Percentiles rank a stretch among this genome's conserved stretches.
phyloP scores from a whole-genome alignment of 345 rosid genomes.

The Murraya paniculata region DNA sequence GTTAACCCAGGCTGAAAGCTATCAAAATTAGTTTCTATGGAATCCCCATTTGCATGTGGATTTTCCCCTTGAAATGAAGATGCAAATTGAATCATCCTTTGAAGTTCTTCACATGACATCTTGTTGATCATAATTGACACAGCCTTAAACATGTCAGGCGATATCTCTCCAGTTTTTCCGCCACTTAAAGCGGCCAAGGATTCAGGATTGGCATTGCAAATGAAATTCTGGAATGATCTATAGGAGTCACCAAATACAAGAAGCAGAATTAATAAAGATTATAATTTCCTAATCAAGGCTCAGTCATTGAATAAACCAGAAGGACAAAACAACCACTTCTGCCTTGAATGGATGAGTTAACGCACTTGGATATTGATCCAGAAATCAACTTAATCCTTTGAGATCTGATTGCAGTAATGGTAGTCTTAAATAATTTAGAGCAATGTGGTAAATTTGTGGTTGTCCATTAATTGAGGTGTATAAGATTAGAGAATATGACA shows the following conservation, averaged over 20 bases:
- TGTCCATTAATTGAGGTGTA: neutral
- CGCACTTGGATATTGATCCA: neutral
- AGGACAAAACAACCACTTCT: neutral
- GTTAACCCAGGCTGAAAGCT: slow-evolving; percentile 38
- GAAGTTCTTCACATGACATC: slow-evolving; percentile 91
- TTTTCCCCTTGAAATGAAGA: slow-evolving; percentile 65
- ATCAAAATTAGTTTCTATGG: slow-evolving; percentile 31
- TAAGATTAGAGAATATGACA: neutral
- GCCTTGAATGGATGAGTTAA: neutral
- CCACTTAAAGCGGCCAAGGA: slow-evolving; percentile 68
- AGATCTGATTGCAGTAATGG: neutral
- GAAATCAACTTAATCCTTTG: neutral
- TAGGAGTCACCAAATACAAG: slow-evolving; percentile 18
- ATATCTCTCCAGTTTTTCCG: slow-evolving; percentile 68
- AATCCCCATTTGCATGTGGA: slow-evolving; percentile 31
- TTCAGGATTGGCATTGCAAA: slow-evolving; percentile 68
- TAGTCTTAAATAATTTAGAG: neutral
- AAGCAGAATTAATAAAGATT: neutral
- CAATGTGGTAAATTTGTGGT: neutral
- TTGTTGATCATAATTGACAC: slow-evolving; percentile 85
- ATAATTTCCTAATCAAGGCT: neutral
- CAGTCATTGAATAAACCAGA: neutral
- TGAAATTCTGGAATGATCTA: slow-evolving; percentile 79
- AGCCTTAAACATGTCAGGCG: slow-evolving; percentile 78
- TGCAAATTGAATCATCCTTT: slow-evolving; percentile 77